Evolutionary conservation across 805 yeast genomes (phyloP).

Genomic region (Wickerhamiella slavikovae): DNA sequence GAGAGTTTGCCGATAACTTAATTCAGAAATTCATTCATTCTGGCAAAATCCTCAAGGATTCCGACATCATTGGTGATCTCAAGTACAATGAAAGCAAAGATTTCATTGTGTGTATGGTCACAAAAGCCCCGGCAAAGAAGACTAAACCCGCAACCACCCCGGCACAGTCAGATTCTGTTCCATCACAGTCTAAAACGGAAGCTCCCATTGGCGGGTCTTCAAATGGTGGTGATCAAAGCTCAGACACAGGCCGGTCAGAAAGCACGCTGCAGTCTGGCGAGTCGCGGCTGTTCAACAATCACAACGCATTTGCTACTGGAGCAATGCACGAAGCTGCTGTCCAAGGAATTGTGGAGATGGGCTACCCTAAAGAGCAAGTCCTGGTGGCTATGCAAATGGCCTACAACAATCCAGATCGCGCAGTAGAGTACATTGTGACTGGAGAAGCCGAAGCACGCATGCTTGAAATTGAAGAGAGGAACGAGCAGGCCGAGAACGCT

Average conservation of each 20-base stretch:
- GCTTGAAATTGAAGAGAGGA: too few relatives aligned
- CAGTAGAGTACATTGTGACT: slow-evolving; percentile 81
- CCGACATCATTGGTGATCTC: slow-evolving; percentile 46
- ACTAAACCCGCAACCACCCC: slow-evolving; percentile 1
- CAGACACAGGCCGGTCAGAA: slow-evolving; percentile 15
- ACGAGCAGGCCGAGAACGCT: slow-evolving; percentile 12
- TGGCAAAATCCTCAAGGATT: slow-evolving; percentile 76
- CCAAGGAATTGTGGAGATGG: slow-evolving; percentile 82
- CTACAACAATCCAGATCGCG: slow-evolving; percentile 92
- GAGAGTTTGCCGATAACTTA: slow-evolving; percentile 38
- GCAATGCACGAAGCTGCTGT: slow-evolving; percentile 55
- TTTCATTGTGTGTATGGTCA: slow-evolving; percentile 81
- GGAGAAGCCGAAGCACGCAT: slow-evolving; percentile 29
- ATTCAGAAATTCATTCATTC: slow-evolving; percentile 84
- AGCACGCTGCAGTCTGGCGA: slow-evolving; percentile 9
- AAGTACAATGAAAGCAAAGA: slow-evolving; percentile 66
- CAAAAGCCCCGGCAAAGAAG: slow-evolving; percentile 22
- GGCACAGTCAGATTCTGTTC: slow-evolving; percentile 4
- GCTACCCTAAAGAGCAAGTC: slow-evolving; percentile 72
- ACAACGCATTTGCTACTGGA: slow-evolving; percentile 40
- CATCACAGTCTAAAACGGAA: slow-evolving; percentile 5
- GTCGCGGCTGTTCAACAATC: slow-evolving; percentile 16
- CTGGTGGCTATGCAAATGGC: slow-evolving; percentile 88
- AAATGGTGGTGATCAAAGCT: slow-evolving; percentile 12
- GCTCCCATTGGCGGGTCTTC: slow-evolving; percentile 11